phyloP scores from a whole-genome alignment of 2,329 filamentous ascomycete genomes.

The Endocalyx cinctus region DNA sequence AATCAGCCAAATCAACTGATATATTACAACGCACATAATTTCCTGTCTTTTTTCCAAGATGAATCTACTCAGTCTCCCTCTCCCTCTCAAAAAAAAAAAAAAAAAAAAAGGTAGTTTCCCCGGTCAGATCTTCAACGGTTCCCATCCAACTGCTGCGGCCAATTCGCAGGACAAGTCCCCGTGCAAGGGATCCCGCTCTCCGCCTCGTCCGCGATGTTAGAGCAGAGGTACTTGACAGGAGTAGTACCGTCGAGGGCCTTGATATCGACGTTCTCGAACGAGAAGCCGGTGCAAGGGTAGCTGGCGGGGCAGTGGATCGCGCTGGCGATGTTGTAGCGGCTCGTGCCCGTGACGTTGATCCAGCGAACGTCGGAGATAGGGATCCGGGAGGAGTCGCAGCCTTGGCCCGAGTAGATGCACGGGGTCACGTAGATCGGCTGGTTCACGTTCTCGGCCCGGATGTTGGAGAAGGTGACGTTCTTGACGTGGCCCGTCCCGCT shows the following conservation, averaged over 20 bases:
- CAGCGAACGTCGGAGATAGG: constrained; percentile 42
- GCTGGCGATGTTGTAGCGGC: constrained; percentile 42
- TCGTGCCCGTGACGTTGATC: constrained; percentile 46
- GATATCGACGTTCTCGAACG: constrained; percentile 42
- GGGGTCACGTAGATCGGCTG: constrained; percentile 44
- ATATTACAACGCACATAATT: too few species aligned
- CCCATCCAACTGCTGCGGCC: constrained; percentile 34
- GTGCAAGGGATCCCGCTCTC: constrained; percentile 30
- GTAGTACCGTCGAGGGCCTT: constrained; percentile 33
- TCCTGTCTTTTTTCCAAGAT: too few species aligned
- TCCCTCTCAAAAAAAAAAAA: background rate
- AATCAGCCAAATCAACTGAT: too few species aligned
- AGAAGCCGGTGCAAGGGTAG: constrained; percentile 39
- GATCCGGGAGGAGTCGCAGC: constrained; percentile 36
- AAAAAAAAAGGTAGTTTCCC: too few species aligned
- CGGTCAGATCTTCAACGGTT: constrained; percentile 12
- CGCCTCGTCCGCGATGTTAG: constrained; percentile 34
- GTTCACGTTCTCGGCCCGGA: constrained; percentile 36
- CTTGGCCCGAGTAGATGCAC: constrained; percentile 37
- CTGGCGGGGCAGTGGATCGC: constrained; percentile 39
- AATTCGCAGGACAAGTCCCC: constrained; percentile 31
- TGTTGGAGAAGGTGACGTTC: constrained; percentile 41
- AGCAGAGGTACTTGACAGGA: constrained; percentile 37
- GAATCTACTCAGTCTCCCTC: background rate
- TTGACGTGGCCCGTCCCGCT: constrained; percentile 34